phyloP scores from a whole-genome alignment of 306 rosid species.

The Erythrophleum fordii region DNA sequence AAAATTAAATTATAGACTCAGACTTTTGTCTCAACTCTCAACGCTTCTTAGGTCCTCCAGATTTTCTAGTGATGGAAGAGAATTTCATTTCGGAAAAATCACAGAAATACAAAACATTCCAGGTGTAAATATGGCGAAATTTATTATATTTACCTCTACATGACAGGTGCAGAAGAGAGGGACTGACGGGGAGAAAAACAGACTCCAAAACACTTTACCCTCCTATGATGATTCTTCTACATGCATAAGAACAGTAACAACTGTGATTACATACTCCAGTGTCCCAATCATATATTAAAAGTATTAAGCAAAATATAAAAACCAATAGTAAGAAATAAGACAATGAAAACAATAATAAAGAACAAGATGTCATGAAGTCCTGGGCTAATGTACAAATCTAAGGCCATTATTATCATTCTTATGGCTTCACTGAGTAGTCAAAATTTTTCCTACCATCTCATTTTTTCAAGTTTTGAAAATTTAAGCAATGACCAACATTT shows the following conservation, averaged over 20 bases:
- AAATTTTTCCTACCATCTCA: neutral
- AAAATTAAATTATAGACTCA: neutral
- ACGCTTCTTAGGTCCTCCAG: neutral
- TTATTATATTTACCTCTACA: neutral
- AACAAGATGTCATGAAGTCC: too few species aligned
- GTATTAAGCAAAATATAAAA: neutral
- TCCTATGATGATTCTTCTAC: neutral
- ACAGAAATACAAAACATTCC: neutral
- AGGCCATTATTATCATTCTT: too few species aligned
- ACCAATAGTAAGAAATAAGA: neutral
- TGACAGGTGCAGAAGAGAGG: neutral
- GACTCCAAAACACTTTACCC: neutral
- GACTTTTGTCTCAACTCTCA: neutral
- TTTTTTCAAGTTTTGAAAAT: constrained; percentile 5
- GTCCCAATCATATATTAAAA: neutral
- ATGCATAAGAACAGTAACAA: neutral
- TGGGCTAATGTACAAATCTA: too few species aligned
- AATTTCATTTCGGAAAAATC: neutral
- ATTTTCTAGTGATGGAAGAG: neutral
- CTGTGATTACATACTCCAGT: neutral
- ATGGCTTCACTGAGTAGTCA: neutral
- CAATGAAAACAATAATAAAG: neutral
- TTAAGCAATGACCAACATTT: neutral
- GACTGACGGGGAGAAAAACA: neutral
- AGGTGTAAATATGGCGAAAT: neutral